Conservation (phyloP, 2,329 filamentous ascomycete genomes). For the Simplicillium sp. region DNA sequence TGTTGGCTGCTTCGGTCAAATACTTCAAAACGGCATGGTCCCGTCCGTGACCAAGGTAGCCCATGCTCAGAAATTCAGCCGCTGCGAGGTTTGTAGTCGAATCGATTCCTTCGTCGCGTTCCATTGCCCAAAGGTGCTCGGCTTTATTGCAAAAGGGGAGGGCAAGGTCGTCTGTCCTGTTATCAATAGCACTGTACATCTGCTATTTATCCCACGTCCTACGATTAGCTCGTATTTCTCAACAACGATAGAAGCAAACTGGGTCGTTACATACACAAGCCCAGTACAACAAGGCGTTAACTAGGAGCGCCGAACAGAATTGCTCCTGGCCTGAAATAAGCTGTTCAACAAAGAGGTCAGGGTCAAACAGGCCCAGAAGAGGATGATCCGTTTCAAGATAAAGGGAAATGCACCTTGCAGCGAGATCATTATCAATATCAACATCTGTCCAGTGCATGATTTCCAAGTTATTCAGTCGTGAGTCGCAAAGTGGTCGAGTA, state of each 20-base stretch:
- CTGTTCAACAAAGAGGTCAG: conserved; percentile 22
- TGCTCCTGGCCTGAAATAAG: conserved; percentile 12
- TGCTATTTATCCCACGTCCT: conserved; percentile 12
- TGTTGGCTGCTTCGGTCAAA: conserved; percentile 15
- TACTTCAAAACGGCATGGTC: conserved; percentile 22
- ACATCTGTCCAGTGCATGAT: conserved; percentile 25
- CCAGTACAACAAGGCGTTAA: conserved; percentile 23
- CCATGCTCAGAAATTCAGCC: conserved; percentile 21
- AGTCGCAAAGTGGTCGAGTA: conserved; percentile 12
- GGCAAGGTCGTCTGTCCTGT: conserved; percentile 9
- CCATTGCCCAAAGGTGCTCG: conserved; percentile 13
- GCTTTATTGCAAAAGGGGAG: conserved; percentile 16
- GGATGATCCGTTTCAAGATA: conserved; percentile 28
- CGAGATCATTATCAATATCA: conserved; percentile 16
- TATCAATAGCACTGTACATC: conserved; percentile 23
- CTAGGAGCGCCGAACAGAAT: conserved; percentile 23
- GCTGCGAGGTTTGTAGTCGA: conserved; percentile 19
- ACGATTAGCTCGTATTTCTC: neutral
- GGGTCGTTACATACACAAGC: conserved; percentile 20
- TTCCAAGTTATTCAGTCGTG: conserved; percentile 16
- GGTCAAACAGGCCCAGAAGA: conserved; percentile 23
- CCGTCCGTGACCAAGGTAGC: conserved; percentile 22
- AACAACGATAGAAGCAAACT: neutral
- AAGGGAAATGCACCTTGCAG: conserved; percentile 22
- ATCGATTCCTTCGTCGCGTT: conserved; percentile 10